Conservation (phyloP, 345 rosid genomes). For the Gossypium ekmanianum region DNA sequence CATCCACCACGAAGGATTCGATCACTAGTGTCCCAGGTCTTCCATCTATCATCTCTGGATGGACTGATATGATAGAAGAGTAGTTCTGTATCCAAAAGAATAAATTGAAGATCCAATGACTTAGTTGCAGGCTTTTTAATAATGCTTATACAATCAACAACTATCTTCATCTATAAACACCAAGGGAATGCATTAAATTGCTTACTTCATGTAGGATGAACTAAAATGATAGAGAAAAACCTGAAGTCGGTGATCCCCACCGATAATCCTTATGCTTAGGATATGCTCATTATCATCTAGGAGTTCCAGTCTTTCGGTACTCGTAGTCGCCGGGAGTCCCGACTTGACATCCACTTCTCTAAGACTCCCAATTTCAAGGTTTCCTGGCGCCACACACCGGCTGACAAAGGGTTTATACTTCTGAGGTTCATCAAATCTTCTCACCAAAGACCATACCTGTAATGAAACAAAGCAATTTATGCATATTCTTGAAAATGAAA, state of each 20-base stretch:
- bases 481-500: not conserved
- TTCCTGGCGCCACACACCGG: constrained; percentile 63
- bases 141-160: not conserved
- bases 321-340: constrained; percentile 73
- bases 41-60: constrained; percentile 82
- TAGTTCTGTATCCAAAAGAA: constrained; percentile 60
- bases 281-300: constrained; percentile 76
- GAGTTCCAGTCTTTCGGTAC: constrained; percentile 72
- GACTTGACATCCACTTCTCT: constrained; percentile 80
- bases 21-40: constrained; percentile 77
- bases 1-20: constrained; percentile 91
- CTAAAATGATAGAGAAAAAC: constrained; percentile 22
- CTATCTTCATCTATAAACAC: not conserved
- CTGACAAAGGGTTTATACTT: constrained; percentile 74
- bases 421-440: constrained; percentile 83
- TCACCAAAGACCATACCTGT: constrained; percentile 78
- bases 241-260: constrained; percentile 84
- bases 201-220: too few relatives aligned
- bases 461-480: not conserved
- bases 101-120: not conserved
- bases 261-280: constrained; percentile 64
- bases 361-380: constrained; percentile 71
- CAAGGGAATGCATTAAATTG: not conserved
- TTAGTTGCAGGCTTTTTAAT: not conserved
- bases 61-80: constrained; percentile 83